phyloP scores from a whole-genome alignment of 371 early-diverging fungal genomes.

The Syncephalastrum contaminatum region DNA sequence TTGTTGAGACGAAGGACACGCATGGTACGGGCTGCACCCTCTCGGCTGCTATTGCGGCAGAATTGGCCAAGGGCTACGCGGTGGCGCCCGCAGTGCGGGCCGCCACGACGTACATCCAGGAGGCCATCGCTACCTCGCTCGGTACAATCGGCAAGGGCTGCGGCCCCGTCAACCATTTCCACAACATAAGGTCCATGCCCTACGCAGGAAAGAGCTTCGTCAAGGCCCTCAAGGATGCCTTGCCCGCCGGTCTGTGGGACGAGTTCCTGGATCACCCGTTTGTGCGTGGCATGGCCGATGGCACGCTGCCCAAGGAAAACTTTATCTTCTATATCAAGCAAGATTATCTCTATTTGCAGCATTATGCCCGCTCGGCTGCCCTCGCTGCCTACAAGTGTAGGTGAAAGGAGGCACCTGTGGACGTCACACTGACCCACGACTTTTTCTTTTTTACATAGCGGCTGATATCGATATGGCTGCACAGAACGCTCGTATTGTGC shows the following conservation, averaged over 20 bases:
- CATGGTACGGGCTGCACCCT: conserved; percentile 91
- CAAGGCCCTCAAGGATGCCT: conserved; percentile 34
- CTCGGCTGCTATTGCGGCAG: conserved; percentile 77
- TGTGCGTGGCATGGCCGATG: conserved; percentile 74
- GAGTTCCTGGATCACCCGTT: conserved; percentile 72
- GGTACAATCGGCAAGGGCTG: conserved; percentile 61
- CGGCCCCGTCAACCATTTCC: conserved; percentile 79
- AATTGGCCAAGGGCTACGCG: conserved; percentile 60
- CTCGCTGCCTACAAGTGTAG: conserved; percentile 76
- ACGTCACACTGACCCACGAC: no score
- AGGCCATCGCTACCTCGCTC: conserved; percentile 55
- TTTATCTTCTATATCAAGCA: conserved; percentile 81
- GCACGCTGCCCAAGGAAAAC: conserved; percentile 64
- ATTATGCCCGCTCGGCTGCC: conserved; percentile 77
- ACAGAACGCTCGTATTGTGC: conserved; percentile 56
- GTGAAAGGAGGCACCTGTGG: no score
- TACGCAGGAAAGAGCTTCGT: conserved; percentile 56
- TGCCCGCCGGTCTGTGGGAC: conserved; percentile 59
- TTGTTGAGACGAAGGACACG: conserved; percentile 64
- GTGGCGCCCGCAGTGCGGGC: conserved; percentile 42
- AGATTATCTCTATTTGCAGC: conserved; percentile 78
- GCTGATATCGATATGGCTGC: conserved; percentile 33
- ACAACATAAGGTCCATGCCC: conserved; percentile 47
- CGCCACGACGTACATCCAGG: conserved; percentile 56
- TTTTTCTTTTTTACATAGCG: conserved; percentile 15